A percentile compares a stretch with the other conserved stretches of the same genome.
Evolutionary conservation across 495 filamentous ascomycete species (phyloP).

Genomic region (Lindgomyces ingoldianus): DNA sequence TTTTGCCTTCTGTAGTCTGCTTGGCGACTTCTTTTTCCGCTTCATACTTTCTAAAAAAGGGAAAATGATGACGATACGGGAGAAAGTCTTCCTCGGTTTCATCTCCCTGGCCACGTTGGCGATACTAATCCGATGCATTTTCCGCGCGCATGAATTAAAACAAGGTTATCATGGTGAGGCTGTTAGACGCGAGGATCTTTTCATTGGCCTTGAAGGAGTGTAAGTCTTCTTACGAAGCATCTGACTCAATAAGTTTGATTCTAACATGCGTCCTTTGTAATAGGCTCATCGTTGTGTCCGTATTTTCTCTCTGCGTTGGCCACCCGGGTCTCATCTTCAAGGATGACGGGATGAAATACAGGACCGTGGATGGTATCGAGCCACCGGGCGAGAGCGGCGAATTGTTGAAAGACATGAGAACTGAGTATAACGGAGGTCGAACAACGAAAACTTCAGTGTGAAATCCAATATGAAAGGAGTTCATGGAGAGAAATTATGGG

Average conservation of each 20-base stretch:
- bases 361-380: too few relatives aligned
- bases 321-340: slow-evolving; percentile 8
- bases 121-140: slow-evolving; percentile 19
- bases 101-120: slow-evolving; percentile 9
- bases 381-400: background rate
- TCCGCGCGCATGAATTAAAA: slow-evolving; percentile 23
- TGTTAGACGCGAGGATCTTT: slow-evolving; percentile 20
- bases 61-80: background rate
- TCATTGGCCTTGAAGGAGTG: slow-evolving; percentile 34
- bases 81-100: slow-evolving; percentile 18
- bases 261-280: too few relatives aligned
- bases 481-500: too few relatives aligned
- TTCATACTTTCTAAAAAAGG: background rate
- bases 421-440: too few relatives aligned
- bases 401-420: background rate
- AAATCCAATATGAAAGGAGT: too few relatives aligned
- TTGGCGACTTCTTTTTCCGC: slow-evolving; percentile 16
- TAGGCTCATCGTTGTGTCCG: slow-evolving; percentile 2
- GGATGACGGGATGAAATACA: background rate
- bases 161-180: slow-evolving; percentile 25
- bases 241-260: too few relatives aligned
- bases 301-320: slow-evolving; percentile 5
- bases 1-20: background rate
- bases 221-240: slow-evolving; percentile 14
- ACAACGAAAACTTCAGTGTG: too few relatives aligned